Base-by-base conservation (phyloP, 2,329 filamentous ascomycete genomes). In the Botrytis fabae region DNA sequence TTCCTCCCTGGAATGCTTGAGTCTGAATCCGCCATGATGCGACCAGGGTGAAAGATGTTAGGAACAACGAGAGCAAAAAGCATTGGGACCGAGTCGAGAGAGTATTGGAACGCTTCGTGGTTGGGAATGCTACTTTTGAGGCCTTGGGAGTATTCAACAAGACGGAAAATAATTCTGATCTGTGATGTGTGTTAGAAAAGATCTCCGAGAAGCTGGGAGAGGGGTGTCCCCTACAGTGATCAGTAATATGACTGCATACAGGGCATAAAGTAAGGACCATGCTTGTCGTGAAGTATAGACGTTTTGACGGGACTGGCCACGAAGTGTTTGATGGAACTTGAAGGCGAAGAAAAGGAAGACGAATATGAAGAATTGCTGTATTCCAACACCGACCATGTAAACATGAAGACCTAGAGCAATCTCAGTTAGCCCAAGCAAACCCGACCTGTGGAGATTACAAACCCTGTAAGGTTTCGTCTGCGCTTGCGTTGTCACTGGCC, bases 141-240 rank as follows among this genome's bases (percentile, higher is more conserved):
- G 6, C 86, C 87, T 20, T 81, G 81, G 0, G 83, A 83, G 77
- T 87, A 91, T 78, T 91, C 88, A 68, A 83, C 79, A 2, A 91
- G 83, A 40, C 88, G 87, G 81, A 86, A 91, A 74, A 89, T 84
- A 78, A 91, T 90, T 32, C 89, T 86, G 44, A 85, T 79, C 83
- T 87, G 48, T 64, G 68, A 14, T 42, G 18, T 25, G 40, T 51
- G n/a, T 71, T 63, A 72, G 66, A n/a, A n/a, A 51, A 14, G 48
- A 5, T n/a, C n/a, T 54, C 16, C 12, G 48, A 54, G 0, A 54
- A 54, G 25, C 48, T 54, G 25, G 5, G 22, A 22, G 5, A 51
- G 25, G 25, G 12, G 2, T 3, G 5, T 54, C 12, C 48, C 48
- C 5, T 54, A n/a, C 48, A 54, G 48, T 54, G 5, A 54, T 54